Percentiles rank a stretch among this genome's conserved stretches.
Conservation (phyloP, 2,329 filamentous ascomycete genomes). For the Ophiostoma tasmaniense region DNA sequence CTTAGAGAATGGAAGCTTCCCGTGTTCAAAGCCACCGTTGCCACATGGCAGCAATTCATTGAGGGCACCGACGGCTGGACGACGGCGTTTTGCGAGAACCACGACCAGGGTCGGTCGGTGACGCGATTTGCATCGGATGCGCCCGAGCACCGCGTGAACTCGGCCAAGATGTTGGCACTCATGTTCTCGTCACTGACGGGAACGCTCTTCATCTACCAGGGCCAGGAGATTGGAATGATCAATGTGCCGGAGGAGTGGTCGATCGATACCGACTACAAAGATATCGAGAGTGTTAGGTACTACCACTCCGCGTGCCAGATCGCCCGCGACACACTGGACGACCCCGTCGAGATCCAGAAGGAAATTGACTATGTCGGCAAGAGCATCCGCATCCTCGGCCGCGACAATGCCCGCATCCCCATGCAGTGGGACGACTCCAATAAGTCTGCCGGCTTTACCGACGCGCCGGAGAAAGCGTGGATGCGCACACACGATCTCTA, state of each 20-base stretch:
- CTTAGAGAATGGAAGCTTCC: conserved; percentile 42
- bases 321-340: conserved; percentile 21
- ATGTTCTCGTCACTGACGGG: conserved; percentile 41
- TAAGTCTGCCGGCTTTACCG: conserved; percentile 54
- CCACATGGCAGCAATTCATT: conserved; percentile 44
- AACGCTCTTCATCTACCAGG: conserved; percentile 52
- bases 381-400: conserved; percentile 49
- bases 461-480: conserved; percentile 40
- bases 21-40: conserved; percentile 35
- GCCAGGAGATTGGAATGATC: conserved; percentile 52
- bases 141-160: conserved; percentile 33
- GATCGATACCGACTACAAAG: conserved; percentile 37
- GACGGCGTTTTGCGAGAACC: conserved; percentile 55
- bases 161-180: conserved; percentile 47
- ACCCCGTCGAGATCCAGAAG: conserved; percentile 33
- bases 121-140: conserved; percentile 42
- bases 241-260: conserved; percentile 43
- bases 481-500: conserved; percentile 55
- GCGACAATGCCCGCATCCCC: conserved; percentile 59
- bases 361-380: conserved; percentile 39
- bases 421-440: conserved; percentile 53
- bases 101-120: conserved; percentile 51
- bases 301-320: conserved; percentile 29
- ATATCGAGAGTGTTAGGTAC: conserved; percentile 42
- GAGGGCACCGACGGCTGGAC: conserved; percentile 48